These are phyloP conservation scores for Potentilla sterilis DNA, from an alignment of 306 rosid species.

Conservation along the genomic window DNA sequence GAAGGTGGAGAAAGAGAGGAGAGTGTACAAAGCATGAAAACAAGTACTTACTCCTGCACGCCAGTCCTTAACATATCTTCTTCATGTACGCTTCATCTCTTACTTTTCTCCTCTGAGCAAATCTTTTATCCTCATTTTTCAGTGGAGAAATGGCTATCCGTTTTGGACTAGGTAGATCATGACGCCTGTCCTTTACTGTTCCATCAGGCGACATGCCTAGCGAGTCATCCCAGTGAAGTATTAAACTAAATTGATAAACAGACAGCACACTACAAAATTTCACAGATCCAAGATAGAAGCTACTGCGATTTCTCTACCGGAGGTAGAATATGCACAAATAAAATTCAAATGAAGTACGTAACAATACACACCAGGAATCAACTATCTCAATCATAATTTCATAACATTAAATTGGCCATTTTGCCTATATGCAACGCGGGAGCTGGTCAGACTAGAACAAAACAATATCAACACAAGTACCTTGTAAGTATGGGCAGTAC, in stretches of 20 bases:
- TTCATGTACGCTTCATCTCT: conserved; percentile 66
- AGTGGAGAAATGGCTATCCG: conserved; percentile 43
- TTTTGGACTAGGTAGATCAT: conserved; percentile 41
- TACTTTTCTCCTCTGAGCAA: conserved; percentile 38
- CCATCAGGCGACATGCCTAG: conserved; percentile 37
- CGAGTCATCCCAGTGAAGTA: conserved; percentile 67
- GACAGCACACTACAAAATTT: neutral
- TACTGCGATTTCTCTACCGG: neutral
- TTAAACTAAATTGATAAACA: conserved; percentile 10
- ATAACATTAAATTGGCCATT: neutral
- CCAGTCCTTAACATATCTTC: conserved; percentile 66
- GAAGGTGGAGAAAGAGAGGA: neutral
- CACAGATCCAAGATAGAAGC: neutral
- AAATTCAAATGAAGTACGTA: neutral
- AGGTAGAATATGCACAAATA: neutral
- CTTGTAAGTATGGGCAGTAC: conserved; percentile 53
- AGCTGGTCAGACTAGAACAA: conserved; percentile 11
- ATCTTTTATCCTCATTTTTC: conserved; percentile 18
- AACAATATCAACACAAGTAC: conserved; percentile 37
- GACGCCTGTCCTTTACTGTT: conserved; percentile 13
- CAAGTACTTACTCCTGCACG: conserved; percentile 53
- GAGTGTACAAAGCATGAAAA: neutral
- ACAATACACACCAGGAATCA: neutral
- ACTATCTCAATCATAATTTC: neutral
- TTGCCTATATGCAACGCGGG: neutral